These are phyloP conservation scores for Mycena pura DNA, from an alignment of 768 basidiomycete species.

Conservation along the genomic window DNA sequence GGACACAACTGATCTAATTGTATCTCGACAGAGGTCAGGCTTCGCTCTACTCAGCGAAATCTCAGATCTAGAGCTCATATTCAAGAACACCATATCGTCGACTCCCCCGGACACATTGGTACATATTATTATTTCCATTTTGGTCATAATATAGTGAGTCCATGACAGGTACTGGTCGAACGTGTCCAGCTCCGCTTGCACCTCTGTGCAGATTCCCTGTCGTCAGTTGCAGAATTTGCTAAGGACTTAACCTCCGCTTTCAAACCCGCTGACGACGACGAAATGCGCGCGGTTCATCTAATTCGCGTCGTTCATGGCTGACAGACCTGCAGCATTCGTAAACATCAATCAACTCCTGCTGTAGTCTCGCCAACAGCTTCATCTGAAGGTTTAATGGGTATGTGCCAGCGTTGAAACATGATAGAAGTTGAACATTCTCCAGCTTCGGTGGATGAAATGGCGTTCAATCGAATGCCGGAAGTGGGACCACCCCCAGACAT, in stretches of 20 bases:
- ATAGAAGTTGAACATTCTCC: not conserved
- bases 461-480: slow-evolving; percentile 78
- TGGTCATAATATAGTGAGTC: not conserved
- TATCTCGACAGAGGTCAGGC: slow-evolving; percentile 56
- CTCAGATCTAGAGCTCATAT: slow-evolving; percentile 51
- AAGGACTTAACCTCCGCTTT: slow-evolving; percentile 56
- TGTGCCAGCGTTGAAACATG: slow-evolving; percentile 1
- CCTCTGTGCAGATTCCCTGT: slow-evolving; percentile 80
- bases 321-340: slow-evolving; percentile 31
- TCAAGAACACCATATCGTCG: slow-evolving; percentile 40
- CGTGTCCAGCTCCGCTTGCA: slow-evolving; percentile 62
- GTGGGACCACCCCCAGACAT: slow-evolving; percentile 85
- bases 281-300: slow-evolving; percentile 9
- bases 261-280: slow-evolving; percentile 39
- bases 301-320: not conserved
- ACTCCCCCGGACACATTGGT: slow-evolving; percentile 47
- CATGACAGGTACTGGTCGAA: slow-evolving; percentile 61
- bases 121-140: slow-evolving; percentile 21
- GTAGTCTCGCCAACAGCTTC: slow-evolving; percentile 35
- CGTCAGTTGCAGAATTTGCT: slow-evolving; percentile 62
- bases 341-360: slow-evolving; percentile 37
- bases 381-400: slow-evolving; percentile 45
- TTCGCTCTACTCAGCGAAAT: slow-evolving; percentile 75
- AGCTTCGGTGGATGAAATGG: slow-evolving; percentile 84
- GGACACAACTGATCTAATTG: not conserved